These are phyloP conservation scores for Mrakia frigida DNA, from an alignment of 768 basidiomycete species.

Conservation along the genomic window DNA sequence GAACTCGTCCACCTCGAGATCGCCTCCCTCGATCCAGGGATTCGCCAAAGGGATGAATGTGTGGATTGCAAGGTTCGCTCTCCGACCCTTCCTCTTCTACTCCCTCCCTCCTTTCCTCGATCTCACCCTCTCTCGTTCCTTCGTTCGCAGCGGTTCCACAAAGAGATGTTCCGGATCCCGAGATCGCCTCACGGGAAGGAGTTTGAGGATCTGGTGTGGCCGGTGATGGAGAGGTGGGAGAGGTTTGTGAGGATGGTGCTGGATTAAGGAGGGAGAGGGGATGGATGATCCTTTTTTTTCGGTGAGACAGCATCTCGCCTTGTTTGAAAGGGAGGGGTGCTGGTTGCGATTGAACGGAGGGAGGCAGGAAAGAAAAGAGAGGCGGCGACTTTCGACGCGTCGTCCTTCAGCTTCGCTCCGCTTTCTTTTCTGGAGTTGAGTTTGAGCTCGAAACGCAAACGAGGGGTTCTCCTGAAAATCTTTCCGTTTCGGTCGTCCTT, in stretches of 20 bases:
- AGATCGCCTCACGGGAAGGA: not conserved
- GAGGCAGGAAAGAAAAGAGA: no score
- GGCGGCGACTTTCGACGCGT: no score
- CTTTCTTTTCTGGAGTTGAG: no score
- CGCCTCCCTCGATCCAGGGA: not conserved
- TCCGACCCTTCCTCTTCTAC: not conserved
- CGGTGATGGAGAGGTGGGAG: constrained; percentile 20
- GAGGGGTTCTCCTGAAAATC: no score
- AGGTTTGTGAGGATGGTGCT: constrained; percentile 5
- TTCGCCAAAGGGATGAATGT: not conserved
- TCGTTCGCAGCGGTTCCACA: constrained; percentile 8
- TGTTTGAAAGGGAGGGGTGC: no score
- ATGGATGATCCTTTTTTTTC: no score
- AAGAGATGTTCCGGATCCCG: constrained; percentile 19
- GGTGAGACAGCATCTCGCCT: no score
- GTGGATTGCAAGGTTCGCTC: constrained; percentile 9
- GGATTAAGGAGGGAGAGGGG: not conserved
- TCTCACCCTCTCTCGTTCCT: no score
- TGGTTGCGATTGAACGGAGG: no score
- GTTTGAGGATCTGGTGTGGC: not conserved
- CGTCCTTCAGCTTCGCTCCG: no score
- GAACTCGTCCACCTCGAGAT: constrained; percentile 12
- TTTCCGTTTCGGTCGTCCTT: no score
- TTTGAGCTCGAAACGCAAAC: no score
- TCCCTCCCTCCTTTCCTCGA: not conserved